Evolutionary conservation across 768 basidiomycete species (phyloP).

Genomic region (Auriscalpium orientale): DNA sequence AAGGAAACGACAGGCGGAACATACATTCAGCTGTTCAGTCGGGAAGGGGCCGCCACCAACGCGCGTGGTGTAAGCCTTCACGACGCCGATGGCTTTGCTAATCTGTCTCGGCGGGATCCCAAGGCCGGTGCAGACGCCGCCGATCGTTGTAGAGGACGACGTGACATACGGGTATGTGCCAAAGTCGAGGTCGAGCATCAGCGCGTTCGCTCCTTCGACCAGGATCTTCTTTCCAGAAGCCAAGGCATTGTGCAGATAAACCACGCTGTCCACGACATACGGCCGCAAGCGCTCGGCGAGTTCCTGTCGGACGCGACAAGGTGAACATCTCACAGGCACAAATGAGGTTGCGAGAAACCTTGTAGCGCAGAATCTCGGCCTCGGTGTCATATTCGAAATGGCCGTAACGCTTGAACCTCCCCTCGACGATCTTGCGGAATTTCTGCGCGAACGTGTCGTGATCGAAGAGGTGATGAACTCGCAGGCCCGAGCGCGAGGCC

Average conservation of each 20-base stretch:
- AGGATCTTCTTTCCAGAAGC: constrained; percentile 70
- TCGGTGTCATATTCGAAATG: constrained; percentile 98
- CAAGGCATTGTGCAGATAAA: constrained; percentile 78
- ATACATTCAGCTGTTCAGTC: constrained; percentile 85
- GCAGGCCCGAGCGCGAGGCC: constrained; percentile 90
- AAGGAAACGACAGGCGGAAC: constrained; percentile 17
- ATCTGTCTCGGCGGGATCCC: constrained; percentile 89
- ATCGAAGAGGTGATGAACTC: constrained; percentile 95
- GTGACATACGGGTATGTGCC: constrained; percentile 99
- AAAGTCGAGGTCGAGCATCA: constrained; percentile 97
- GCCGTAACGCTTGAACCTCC: constrained; percentile 96
- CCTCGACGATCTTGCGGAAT: constrained; percentile 94
- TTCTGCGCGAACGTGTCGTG: constrained; percentile 76
- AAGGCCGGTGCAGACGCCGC: constrained; percentile 96
- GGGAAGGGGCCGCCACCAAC: constrained; percentile 99
- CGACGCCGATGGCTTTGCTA: constrained; percentile 83
- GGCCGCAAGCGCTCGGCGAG: constrained; percentile 82
- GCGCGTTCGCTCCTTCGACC: constrained; percentile 95
- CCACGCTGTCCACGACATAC: constrained; percentile 83
- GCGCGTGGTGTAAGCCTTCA: constrained; percentile 97
- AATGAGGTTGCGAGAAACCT: constrained; percentile 37
- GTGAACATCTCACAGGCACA: not conserved
- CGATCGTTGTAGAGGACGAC: constrained; percentile 86
- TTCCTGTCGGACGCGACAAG: constrained; percentile 33
- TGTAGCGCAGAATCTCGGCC: constrained; percentile 88